Conservation (phyloP, 352 stramenopile genomes). For the Saprolegnia diclina region DNA sequence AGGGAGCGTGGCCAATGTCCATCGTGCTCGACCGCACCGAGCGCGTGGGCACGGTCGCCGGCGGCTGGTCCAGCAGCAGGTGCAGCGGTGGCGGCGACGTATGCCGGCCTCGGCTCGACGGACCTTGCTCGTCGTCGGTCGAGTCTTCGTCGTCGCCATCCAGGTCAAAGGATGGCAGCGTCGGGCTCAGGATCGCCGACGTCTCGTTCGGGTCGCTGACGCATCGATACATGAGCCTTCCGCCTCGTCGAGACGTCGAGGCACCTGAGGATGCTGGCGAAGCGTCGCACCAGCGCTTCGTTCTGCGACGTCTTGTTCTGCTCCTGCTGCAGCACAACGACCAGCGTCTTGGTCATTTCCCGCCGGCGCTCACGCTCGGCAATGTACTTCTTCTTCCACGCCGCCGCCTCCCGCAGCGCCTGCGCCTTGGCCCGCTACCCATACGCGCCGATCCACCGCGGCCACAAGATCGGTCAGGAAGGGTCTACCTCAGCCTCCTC, state of each 20-base stretch:
- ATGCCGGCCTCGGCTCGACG: neutral
- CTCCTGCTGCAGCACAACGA: conserved; percentile 23
- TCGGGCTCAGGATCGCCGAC: conserved; percentile 65
- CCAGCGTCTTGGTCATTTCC: conserved; percentile 51
- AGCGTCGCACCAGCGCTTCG: neutral
- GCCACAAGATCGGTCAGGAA: conserved; percentile 3
- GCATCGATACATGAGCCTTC: conserved; percentile 1
- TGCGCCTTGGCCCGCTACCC: conserved; percentile 49
- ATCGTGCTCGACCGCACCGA: conserved; percentile 28
- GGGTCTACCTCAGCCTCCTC: conserved; percentile 21
- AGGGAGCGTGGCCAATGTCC: conserved; percentile 28
- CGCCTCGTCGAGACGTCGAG: neutral
- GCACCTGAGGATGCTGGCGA: conserved; percentile 25
- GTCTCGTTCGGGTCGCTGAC: conserved; percentile 43
- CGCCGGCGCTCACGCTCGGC: conserved; percentile 62
- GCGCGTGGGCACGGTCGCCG: neutral
- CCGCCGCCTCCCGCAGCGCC: conserved; percentile 57
- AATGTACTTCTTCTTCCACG: conserved; percentile 79
- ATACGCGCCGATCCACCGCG: conserved; percentile 22
- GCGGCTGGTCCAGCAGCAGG: neutral
- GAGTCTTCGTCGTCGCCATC: conserved; percentile 63
- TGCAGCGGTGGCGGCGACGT: neutral
- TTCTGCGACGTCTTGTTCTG: neutral
- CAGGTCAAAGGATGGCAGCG: conserved; percentile 82
- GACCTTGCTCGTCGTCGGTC: conserved; percentile 30